Evolutionary conservation across 805 yeast species (phyloP), one percentile per base, ranked within the genome.

Genomic region (Candida golubevii): DNA sequence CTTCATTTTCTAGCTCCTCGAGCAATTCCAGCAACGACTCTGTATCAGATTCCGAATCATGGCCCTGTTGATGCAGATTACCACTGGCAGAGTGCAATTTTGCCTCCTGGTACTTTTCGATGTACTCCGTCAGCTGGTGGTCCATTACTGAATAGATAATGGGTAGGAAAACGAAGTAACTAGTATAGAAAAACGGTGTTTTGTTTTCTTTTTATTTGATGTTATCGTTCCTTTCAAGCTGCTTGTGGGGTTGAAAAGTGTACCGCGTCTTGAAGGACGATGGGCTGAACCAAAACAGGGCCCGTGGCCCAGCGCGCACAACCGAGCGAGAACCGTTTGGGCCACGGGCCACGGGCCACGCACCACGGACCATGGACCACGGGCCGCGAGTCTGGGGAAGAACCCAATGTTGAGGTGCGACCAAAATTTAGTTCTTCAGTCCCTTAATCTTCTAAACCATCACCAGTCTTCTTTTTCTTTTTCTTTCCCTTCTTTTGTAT

Each of bases 1-100:
- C 82, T 14, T 63, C 66, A 31, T 75, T 77, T 33, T 80, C 79
- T 33, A 81, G 75, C 26, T 68, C 62, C 14, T 58, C 60, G 7
- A 58, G 53, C 36, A 57, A 43, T 38, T 78, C 83, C 33, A 79
- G 59, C 29, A 77, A 71, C 8, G 56, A 52, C 1, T 58, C 56
- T 11, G 67, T 75, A 30, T 68, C 71, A 4, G 57, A 57, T 3
- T 18, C 23, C 23, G 23, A 18, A 18, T 18, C 23, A 5, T 18
- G 23, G 13, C 61, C 61, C 2, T 15, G 27, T 9, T 58, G 56
- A 7, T 26, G 29, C 10, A 26, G 18, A 12, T 12, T 13, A 6
- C 30, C 28, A 8, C 36, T 32, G n/a, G 38, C 26, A 10, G 41
- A 23, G 23, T 43, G 42, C 30, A 67, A 59, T 49, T 67, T 57